A percentile compares a stretch with the other conserved stretches of the same genome.
Conservation (phyloP, 2,329 filamentous ascomycete genomes). For the Hypoxylon sp. region DNA sequence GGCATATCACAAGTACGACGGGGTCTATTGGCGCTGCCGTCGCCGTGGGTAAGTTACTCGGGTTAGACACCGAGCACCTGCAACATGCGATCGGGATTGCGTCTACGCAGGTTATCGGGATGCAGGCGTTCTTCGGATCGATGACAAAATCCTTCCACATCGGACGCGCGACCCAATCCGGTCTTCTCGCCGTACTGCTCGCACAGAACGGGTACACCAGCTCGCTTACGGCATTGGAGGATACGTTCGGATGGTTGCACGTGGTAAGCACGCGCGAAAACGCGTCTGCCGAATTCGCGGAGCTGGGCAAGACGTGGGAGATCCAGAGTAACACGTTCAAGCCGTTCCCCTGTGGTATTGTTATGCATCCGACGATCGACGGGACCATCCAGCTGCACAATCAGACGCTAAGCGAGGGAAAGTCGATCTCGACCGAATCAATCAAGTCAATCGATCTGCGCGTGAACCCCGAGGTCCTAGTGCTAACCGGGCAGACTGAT, state of each 20-base stretch:
- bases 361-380: slow-evolving; percentile 70
- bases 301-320: slow-evolving; percentile 63
- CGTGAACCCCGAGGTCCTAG: slow-evolving; percentile 67
- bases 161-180: slow-evolving; percentile 67
- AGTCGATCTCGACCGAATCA: slow-evolving; percentile 50
- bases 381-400: slow-evolving; percentile 63
- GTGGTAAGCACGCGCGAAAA: slow-evolving; percentile 63
- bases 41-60: slow-evolving; percentile 64
- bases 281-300: slow-evolving; percentile 55
- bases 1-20: slow-evolving; percentile 69
- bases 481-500: slow-evolving; percentile 66
- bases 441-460: slow-evolving; percentile 59
- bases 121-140: slow-evolving; percentile 69
- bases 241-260: slow-evolving; percentile 68
- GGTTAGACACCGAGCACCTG: slow-evolving; percentile 58
- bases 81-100: slow-evolving; percentile 68
- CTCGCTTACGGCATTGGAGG: slow-evolving; percentile 64
- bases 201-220: slow-evolving; percentile 66
- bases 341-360: slow-evolving; percentile 70
- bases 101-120: slow-evolving; percentile 66
- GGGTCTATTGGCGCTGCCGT: slow-evolving; percentile 68
- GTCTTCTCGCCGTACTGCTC: slow-evolving; percentile 59
- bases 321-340: slow-evolving; percentile 69
- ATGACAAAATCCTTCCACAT: slow-evolving; percentile 71
- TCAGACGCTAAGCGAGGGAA: slow-evolving; percentile 54